Conservation (phyloP, 129 eudicot genomes). For the Cynara cardunculus region DNA sequence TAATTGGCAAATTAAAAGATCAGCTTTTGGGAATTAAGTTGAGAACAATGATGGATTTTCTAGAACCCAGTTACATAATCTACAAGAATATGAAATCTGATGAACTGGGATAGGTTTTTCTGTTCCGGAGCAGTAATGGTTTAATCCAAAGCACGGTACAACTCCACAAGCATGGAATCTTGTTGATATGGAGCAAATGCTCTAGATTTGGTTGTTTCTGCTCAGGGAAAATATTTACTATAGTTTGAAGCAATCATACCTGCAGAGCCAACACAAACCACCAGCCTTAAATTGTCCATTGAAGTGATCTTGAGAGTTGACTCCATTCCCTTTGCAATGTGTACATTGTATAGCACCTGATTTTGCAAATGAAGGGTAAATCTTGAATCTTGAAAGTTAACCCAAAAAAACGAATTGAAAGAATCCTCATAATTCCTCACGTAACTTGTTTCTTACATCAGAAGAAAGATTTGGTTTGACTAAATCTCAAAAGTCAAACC, state of each 20-base stretch:
- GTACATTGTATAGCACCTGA: slow-evolving; percentile 47
- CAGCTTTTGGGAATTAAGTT: not conserved
- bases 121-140: not conserved
- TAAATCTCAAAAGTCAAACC: not conserved
- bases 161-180: not conserved
- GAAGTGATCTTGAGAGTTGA: slow-evolving; percentile 73
- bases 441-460: not conserved
- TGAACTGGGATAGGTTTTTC: not conserved
- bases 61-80: slow-evolving; percentile 1
- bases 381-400: not conserved
- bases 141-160: slow-evolving; percentile 6
- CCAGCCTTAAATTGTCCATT: slow-evolving; percentile 73
- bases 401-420: not conserved
- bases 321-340: slow-evolving; percentile 61
- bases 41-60: not conserved
- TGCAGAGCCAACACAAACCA: slow-evolving; percentile 75
- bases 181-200: not conserved
- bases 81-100: not conserved
- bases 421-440: not conserved
- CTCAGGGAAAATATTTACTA: not conserved
- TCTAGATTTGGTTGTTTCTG: not conserved
- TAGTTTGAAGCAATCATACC: slow-evolving; percentile 33
- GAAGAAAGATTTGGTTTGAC: not conserved
- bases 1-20: not conserved
- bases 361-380: not conserved